Conservation (phyloP, 2,329 filamentous ascomycete species). For the Pyricularia grisea region DNA sequence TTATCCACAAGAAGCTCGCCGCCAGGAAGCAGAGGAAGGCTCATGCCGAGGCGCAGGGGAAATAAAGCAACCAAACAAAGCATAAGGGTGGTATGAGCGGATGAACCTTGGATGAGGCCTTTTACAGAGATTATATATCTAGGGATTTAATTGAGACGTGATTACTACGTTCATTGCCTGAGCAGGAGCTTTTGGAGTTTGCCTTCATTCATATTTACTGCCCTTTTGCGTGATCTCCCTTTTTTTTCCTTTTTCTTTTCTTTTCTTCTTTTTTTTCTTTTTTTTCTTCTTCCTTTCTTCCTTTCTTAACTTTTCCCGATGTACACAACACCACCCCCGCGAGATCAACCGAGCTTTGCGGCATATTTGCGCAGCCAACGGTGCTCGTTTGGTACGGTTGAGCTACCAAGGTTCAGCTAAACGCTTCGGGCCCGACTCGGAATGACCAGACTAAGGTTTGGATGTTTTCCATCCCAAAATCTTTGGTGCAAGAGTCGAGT, state of each 20-base stretch:
- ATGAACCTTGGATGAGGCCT: background rate
- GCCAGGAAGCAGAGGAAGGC: constrained; percentile 18
- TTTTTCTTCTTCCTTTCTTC: too few relatives aligned
- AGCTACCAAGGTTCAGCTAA: background rate
- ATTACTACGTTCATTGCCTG: background rate
- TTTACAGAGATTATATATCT: background rate
- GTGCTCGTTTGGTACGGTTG: background rate
- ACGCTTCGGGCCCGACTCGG: background rate
- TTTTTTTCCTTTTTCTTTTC: too few relatives aligned
- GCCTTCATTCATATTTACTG: too few relatives aligned
- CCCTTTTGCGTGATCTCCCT: too few relatives aligned
- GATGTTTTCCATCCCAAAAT: background rate
- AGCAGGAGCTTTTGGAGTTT: background rate
- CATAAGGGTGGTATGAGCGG: background rate
- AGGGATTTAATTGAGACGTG: background rate
- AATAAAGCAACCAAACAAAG: background rate
- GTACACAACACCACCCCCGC: background rate
- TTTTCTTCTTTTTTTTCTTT: too few relatives aligned
- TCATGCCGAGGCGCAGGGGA: background rate
- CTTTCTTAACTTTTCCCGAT: background rate
- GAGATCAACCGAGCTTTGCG: too few relatives aligned
- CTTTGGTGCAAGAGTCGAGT: background rate
- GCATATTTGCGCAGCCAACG: background rate
- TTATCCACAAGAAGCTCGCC: constrained; percentile 26
- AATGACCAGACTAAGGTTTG: background rate